A percentile compares a stretch with the other conserved stretches of the same genome.
phyloP scores from a whole-genome alignment of 176 grass and related monocot genomes.

The Oryza glumipatula region DNA sequence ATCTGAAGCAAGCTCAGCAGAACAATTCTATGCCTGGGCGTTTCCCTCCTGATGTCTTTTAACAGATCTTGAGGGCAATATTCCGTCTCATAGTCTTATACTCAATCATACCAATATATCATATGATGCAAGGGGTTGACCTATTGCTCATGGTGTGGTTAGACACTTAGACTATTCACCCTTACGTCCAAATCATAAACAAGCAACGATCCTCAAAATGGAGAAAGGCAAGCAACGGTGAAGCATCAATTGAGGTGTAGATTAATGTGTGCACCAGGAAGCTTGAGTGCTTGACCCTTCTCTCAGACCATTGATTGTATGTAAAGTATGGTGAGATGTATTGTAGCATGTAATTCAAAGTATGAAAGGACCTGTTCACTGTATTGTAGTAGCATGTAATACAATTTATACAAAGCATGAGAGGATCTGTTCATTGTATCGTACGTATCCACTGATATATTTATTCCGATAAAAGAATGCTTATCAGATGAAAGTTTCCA shows the following conservation, averaged over 20 bases:
- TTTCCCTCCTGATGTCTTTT: constrained; percentile 67
- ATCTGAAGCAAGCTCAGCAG: constrained; percentile 71
- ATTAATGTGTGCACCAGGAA: neutral
- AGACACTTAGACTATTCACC: neutral
- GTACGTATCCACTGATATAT: neutral
- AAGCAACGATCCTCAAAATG: neutral
- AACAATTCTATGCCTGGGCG: constrained; percentile 54
- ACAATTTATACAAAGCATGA: no score
- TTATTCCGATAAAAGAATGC: neutral
- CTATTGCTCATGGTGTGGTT: constrained; percentile 7
- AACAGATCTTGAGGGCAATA: constrained; percentile 2
- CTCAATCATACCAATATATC: neutral
- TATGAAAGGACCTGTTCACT: neutral
- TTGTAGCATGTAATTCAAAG: neutral
- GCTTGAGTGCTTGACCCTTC: neutral
- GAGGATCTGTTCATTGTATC: neutral
- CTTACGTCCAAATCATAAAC: neutral
- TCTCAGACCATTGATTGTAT: neutral
- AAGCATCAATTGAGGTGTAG: neutral
- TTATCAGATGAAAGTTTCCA: neutral
- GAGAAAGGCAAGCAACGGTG: neutral
- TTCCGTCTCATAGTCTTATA: neutral
- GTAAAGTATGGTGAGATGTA: neutral
- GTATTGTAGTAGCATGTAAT: no score
- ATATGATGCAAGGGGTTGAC: neutral